Base-by-base conservation (phyloP, 257 asterid species). In the Scutellaria galericulata region DNA sequence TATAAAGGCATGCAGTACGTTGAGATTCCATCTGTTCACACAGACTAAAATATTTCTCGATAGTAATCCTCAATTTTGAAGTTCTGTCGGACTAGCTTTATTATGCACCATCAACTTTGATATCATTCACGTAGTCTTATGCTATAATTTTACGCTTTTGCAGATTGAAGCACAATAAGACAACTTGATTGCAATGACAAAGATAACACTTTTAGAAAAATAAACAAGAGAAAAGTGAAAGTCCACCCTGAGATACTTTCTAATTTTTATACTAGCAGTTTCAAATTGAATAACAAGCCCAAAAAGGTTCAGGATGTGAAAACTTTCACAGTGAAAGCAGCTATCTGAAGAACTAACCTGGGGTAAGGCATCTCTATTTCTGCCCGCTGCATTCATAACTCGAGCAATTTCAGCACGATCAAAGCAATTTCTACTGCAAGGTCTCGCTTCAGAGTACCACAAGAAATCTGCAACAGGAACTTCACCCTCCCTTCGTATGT, bases 371-470 rank as follows among this genome's bases (percentile, higher is more conserved):
- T 94, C 99, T 81, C 97, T 90, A 75, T 61, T 86, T 81, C 91
- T 86, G 45, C 99, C 99, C 31, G 99, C 97, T 22, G 97, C 99
- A 87, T 90, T 91, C 99, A 94, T 91, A 54, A 94, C 97, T 70
- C 99, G 80, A 51, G 99, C 97, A 77, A 94, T 91, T 77, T 94
- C 99, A 79, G 96, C 99, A 75, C 99, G 96, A 73, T 94, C 99
- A 74, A 89, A 91, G 82, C 99, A 94, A 75, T 94, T 94, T 77
- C 97, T 80, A 75, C 81, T 94, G 88, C 99, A 94, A 57, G 95
- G 96, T 72, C 90, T 84, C 53, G 97, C 99, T 12, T 86, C 97
- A 54, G 99, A 94, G 75, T 94, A 94, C 99, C 99, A 94, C 86
- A 94, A 85, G 74, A 91, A 89, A 87, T 94, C 97, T 70, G 99